These are phyloP conservation scores for Panellus pusillus DNA, from an alignment of 768 basidiomycete species.

Conservation along the genomic window DNA sequence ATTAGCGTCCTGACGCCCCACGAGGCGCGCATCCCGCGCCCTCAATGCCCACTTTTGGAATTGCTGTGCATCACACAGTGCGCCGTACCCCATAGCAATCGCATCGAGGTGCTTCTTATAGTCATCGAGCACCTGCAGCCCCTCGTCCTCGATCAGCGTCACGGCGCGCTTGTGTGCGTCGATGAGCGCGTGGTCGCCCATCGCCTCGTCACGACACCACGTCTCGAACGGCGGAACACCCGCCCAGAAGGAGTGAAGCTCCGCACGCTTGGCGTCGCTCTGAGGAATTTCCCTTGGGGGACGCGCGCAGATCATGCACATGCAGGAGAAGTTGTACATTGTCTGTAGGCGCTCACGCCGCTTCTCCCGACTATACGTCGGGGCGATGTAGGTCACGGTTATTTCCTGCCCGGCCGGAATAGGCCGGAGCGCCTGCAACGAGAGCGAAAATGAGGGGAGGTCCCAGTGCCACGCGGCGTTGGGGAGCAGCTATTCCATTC, in stretches of 20 bases:
- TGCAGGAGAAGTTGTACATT: slow-evolving; percentile 35
- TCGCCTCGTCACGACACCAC: slow-evolving; percentile 33
- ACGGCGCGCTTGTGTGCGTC: slow-evolving; percentile 33
- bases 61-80: slow-evolving; percentile 34
- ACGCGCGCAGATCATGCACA: slow-evolving; percentile 29
- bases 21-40: slow-evolving; percentile 29
- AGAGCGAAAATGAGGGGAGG: slow-evolving; percentile 28
- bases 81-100: slow-evolving; percentile 44
- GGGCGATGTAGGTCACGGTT: slow-evolving; percentile 35
- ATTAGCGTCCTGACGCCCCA: slow-evolving; percentile 22
- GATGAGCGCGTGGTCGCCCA: slow-evolving; percentile 31
- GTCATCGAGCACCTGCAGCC: slow-evolving; percentile 28
- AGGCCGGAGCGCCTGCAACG: slow-evolving; percentile 34
- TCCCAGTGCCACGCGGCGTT: slow-evolving; percentile 43
- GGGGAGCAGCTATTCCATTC: slow-evolving; percentile 33
- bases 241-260: slow-evolving; percentile 30
- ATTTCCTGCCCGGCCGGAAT: slow-evolving; percentile 38
- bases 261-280: slow-evolving; percentile 31
- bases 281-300: slow-evolving; percentile 10
- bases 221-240: slow-evolving; percentile 31
- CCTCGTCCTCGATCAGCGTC: slow-evolving; percentile 32
- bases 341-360: slow-evolving; percentile 17
- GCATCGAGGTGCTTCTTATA: slow-evolving; percentile 34
- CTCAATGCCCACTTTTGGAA: slow-evolving; percentile 35
- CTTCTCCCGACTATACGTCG: slow-evolving; percentile 23